Base-by-base conservation (phyloP, 768 basidiomycete genomes). In the Cystobasidium tubakii region DNA sequence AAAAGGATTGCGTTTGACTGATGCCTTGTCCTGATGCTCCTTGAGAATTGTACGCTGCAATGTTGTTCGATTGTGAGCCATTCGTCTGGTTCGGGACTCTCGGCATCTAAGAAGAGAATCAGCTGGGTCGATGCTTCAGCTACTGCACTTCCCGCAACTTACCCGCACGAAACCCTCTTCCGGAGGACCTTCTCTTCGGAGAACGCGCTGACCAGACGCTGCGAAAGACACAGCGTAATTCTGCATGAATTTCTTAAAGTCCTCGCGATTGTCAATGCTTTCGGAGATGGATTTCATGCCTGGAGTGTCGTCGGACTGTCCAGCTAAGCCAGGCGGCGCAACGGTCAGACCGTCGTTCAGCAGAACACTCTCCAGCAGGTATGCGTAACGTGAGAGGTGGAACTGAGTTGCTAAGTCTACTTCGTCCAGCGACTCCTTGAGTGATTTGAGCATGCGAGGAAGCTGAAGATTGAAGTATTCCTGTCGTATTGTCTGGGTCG, bases 381-480 rank as follows among this genome's bases (percentile, higher is more conserved):
- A 98, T 0, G 92, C 90, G 81, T 96, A 98, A 81, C 94, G 86
- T 0, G 92, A 89, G 60, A 98, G 84, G 81, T 98, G 95, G 81
- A 97, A 99, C 82, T 98, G 95, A 2, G 91, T 93, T n/a, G 94
- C 96, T 54, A 96, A 84, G 81, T 99, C 96, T 67, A 97, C 88
- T 82, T 99, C 96, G 78, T 97, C 95, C 29, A 90, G 87, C 78
- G 91, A 91, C 80, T 97, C 93, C 81, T 98, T 98, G 73, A 99
- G 83, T 25, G 90, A 86, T 91, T 96, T 86, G 44, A 99, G 82
- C 73, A 97, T 90, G 77, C 92, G 89, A 69, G 96, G 96, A 46
- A 97, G 83, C 79, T 97, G 95, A 79, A 95, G 90, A 81, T 97
- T 95, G 82, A 96, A 99, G 81, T 97, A 98, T 80, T 99, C 96